Evolutionary conservation across 331 rosid genomes (phyloP), one percentile per base, ranked within the genome.

Genomic region (Stylosanthes scabra): DNA sequence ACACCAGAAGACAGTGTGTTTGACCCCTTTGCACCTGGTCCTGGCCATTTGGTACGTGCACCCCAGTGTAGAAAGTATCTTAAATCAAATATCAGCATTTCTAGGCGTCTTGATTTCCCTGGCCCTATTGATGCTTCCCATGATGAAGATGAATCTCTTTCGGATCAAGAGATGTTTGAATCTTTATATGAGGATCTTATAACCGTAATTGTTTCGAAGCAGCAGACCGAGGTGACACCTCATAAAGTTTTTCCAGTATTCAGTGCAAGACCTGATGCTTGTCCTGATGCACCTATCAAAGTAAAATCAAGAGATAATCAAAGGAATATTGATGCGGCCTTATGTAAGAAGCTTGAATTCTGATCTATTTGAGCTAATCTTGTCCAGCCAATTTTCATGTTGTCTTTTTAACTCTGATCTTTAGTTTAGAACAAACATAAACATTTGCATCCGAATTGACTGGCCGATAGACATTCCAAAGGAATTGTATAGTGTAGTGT

Each of bases 301-400:
- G 9, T 66, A 60, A 91, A 88, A 70, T 82, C 90, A 0, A 25
- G 68, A 1, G 76, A 73, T 50, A 81, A 72, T 10, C 71, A 82
- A 1, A 88, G 84, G 80, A 71, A 67, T 28, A 77, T 87, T 59
- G 84, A 74, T 25, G 12, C 62, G 74, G 85, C 71, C 9, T 47
- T 93, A 25, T 84, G 96, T 84, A 86, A 93, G 82, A 93, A 85
- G 91, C 96, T 91, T 44, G 86, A 90, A 20, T 90, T 79, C 71
- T 93, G 86, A 84, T 25, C 55, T 66, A 13, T 25, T 69, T 52
- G 54, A 13, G 58, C 65, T 39, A 68, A 39, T 45, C 13, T n/a
- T 73, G 77, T 71, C 52, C 71, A 39, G 50, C 74, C 66, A 13
- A 66, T 70, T 59, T 64, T 41, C 63, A 63, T 14, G 78, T 82